phyloP scores from a whole-genome alignment of 768 basidiomycete genomes.

The Lactarius hengduanensis region DNA sequence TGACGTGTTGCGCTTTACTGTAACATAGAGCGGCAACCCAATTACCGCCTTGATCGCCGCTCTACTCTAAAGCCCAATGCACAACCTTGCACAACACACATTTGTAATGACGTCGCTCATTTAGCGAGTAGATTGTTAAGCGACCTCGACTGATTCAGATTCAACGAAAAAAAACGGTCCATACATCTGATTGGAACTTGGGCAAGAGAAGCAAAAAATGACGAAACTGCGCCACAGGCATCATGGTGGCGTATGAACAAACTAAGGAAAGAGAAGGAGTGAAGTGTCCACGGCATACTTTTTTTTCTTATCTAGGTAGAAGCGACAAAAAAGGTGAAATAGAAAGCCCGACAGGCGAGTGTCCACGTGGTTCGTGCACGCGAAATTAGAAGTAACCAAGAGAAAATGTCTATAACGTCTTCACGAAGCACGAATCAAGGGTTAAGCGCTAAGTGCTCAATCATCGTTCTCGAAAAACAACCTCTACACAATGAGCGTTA shows the following conservation, averaged over 20 bases:
- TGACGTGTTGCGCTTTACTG: too few relatives aligned
- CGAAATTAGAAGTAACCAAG: neutral
- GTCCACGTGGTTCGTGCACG: neutral
- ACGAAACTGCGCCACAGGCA: neutral
- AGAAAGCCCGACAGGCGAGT: neutral
- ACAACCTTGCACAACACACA: too few relatives aligned
- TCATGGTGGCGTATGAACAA: neutral
- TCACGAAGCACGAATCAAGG: neutral
- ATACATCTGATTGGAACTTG: neutral
- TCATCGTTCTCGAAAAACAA: neutral
- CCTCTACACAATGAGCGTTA: slow-evolving; percentile 5
- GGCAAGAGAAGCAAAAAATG: neutral
- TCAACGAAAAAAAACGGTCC: neutral
- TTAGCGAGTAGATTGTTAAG: neutral
- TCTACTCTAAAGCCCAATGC: too few relatives aligned
- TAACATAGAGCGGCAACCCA: too few relatives aligned
- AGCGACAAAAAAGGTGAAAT: neutral
- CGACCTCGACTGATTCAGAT: neutral
- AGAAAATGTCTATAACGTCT: neutral
- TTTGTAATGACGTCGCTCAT: too few relatives aligned
- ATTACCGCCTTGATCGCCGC: too few relatives aligned
- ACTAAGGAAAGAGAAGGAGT: neutral
- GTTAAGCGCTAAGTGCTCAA: neutral
- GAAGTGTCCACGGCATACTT: neutral
- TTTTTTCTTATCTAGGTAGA: neutral